Percentiles rank a stretch among this genome's conserved stretches.
phyloP scores from a whole-genome alignment of 2,329 filamentous ascomycete species.

The Huntiella abstrusa region DNA sequence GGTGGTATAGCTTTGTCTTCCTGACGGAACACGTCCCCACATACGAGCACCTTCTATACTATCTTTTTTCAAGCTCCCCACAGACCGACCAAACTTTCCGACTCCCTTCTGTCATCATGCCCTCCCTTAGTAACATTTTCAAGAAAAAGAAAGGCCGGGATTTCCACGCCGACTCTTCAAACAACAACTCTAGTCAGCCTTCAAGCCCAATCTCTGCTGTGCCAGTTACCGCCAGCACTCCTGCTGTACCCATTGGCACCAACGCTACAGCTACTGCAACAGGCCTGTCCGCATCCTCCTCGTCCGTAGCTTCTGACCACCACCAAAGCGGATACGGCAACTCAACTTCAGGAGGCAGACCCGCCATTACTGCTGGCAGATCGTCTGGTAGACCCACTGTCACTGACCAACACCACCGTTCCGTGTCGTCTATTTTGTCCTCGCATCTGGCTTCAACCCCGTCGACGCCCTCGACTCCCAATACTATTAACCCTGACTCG shows the following conservation, averaged over 20 bases:
- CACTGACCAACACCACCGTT: background rate
- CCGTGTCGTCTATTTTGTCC: constrained; percentile 3
- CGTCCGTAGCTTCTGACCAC: background rate
- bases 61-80: background rate
- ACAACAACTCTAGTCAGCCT: constrained; percentile 46
- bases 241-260: constrained; percentile 4
- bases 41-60: background rate
- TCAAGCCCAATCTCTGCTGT: constrained; percentile 44
- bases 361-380: too few relatives aligned
- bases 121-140: constrained; percentile 88
- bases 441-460: constrained; percentile 3
- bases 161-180: constrained; percentile 50
- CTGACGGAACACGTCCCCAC: background rate
- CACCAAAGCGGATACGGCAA: background rate
- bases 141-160: constrained; percentile 99
- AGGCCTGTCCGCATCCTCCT: constrained; percentile 5
- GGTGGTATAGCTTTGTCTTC: too few relatives aligned
- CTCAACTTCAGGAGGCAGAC: background rate
- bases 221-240: constrained; percentile 12
- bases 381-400: too few relatives aligned
- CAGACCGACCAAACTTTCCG: background rate
- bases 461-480: background rate
- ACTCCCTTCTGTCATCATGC: constrained; percentile 39
- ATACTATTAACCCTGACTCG: background rate
- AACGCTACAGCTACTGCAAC: constrained; percentile 4